Conservation (phyloP, 345 rosid species). For the Gossypium mustelinum region DNA sequence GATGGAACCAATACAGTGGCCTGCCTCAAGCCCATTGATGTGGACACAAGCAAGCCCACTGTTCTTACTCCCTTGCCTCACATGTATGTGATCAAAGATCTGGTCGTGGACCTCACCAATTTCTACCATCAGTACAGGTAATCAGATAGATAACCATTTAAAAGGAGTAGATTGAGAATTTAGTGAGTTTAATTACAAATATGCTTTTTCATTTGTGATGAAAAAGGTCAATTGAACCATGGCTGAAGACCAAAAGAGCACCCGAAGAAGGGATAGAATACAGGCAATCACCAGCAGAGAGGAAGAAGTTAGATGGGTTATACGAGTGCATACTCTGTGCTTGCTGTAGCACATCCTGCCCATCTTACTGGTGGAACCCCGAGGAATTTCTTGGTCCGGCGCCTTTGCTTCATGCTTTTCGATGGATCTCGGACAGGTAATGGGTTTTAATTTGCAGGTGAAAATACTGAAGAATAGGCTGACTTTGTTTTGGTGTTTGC, state of each 20-base stretch:
- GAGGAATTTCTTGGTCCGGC: slow-evolving; percentile 67
- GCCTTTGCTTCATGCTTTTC: slow-evolving; percentile 52
- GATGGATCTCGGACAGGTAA: slow-evolving; percentile 57
- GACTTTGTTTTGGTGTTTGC: background rate
- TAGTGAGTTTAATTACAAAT: background rate
- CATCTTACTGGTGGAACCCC: slow-evolving; percentile 75
- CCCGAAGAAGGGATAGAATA: slow-evolving; percentile 45
- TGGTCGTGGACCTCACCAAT: slow-evolving; percentile 60
- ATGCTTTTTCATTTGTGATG: background rate
- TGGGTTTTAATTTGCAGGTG: background rate
- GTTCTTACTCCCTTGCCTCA: slow-evolving; percentile 65
- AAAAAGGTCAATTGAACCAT: slow-evolving; percentile 54
- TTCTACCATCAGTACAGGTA: slow-evolving; percentile 65
- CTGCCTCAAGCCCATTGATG: slow-evolving; percentile 52
- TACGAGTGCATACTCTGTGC: slow-evolving; percentile 77
- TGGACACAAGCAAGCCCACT: slow-evolving; percentile 39
- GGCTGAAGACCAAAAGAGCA: slow-evolving; percentile 47
- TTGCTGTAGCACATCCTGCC: slow-evolving; percentile 61
- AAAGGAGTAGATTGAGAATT: background rate
- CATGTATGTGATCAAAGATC: slow-evolving; percentile 62
- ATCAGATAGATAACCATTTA: background rate
- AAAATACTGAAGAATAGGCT: background rate
- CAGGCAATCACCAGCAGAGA: slow-evolving; percentile 44
- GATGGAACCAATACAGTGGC: slow-evolving; percentile 71
- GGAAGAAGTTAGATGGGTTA: slow-evolving; percentile 60